Evolutionary conservation across 768 basidiomycete genomes (phyloP).

Genomic region (Rhizopogon salebrosus): DNA sequence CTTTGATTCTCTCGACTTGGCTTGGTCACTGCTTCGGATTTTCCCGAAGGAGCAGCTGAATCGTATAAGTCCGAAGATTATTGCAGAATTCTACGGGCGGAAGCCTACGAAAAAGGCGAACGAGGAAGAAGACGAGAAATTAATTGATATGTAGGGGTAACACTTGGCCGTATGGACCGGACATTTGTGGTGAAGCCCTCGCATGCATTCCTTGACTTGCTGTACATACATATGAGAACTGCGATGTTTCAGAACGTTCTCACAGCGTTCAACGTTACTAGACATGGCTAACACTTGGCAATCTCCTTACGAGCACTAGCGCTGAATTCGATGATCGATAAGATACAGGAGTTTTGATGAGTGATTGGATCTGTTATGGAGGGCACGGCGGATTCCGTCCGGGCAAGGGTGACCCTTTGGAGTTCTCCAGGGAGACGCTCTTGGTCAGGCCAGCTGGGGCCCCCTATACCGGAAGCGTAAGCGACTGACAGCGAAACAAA

Average conservation of each 20-base stretch:
- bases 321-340: too few relatives aligned
- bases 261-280: too few relatives aligned
- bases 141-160: conserved; percentile 55
- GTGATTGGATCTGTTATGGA: too few relatives aligned
- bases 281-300: too few relatives aligned
- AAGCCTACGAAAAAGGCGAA: conserved; percentile 66
- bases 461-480: too few relatives aligned
- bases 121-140: conserved; percentile 42
- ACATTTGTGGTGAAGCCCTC: neutral
- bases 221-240: too few relatives aligned
- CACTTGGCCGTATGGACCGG: conserved; percentile 1
- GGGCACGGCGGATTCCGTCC: neutral
- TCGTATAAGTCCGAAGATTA: conserved; percentile 95
- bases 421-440: too few relatives aligned
- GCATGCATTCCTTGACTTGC: too few relatives aligned
- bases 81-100: conserved; percentile 87
- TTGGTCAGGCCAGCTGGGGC: too few relatives aligned
- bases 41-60: conserved; percentile 99
- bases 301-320: too few relatives aligned
- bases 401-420: neutral
- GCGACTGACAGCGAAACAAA: neutral
- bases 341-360: too few relatives aligned
- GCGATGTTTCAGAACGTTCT: too few relatives aligned
- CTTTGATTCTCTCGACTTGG: conserved; percentile 95
- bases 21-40: conserved; percentile 93